Base-by-base conservation (phyloP, 2,329 filamentous ascomycete genomes). In the Huntiella omanensis region DNA sequence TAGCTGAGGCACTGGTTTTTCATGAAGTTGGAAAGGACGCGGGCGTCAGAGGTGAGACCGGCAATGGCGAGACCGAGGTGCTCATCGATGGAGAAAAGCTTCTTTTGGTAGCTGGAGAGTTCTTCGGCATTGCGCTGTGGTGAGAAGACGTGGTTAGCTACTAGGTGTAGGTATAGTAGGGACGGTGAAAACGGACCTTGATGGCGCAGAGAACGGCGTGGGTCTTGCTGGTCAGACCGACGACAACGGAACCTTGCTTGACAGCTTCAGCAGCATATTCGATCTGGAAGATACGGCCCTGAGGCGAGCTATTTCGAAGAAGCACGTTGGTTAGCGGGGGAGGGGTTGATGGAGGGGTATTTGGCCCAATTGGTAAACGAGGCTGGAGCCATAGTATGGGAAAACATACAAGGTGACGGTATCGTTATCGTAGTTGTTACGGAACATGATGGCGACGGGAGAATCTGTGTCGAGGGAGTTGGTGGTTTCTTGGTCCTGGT, bases 401-500 rank as follows among this genome's bases (percentile, higher is more conserved):
- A 13, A 53, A 60, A 66, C 80, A 67, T 73, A 94, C 86, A 96
- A 98, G 68, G 91, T 98, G 68, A 96, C 87, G 53, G 88, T 93
- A 67, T 98, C 91, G 77, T 98, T 98, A 71, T 98, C 91, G 74
- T 98, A 98, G 68, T 96, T 96, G 74, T 98, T 98, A 68, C 91
- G 77, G 70, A 98, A 98, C 91, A 98, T 96, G 59, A 59, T 78
- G 73, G 54, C 50, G 42, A 42, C 33, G 45, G 33, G 6, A 28
- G 22, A 28, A 28, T 7, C 22, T 28, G 22, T 28, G 22, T 28
- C 22, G 22, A 28, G 22, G 8, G 22, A 28, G 10, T 28, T 28
- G 22, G 22, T 28, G 8, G 22, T 28, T 28, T 28, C 22, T 7
- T 28, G 7, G 8, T 10, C 10, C 22, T 28, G 7, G 22, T 28